These are phyloP conservation scores for Ballota nigra DNA, from an alignment of 257 asterid genomes.

Conservation along the genomic window DNA sequence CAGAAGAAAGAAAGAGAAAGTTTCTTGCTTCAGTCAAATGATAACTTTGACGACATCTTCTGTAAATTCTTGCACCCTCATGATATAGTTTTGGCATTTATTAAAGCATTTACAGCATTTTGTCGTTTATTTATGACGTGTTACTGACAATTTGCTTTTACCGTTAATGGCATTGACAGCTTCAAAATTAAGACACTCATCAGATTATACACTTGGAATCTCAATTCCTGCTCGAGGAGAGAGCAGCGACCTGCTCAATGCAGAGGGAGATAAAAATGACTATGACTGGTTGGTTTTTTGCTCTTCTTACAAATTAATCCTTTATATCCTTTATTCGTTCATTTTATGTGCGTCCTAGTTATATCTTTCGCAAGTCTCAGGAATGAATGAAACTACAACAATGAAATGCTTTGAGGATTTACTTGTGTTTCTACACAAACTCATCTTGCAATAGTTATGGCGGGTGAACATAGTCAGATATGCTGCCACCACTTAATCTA, in stretches of 20 bases:
- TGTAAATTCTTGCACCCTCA: conserved; percentile 49
- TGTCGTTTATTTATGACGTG: conserved; percentile 24
- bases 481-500: background rate
- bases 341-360: background rate
- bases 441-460: background rate
- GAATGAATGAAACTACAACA: background rate
- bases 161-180: conserved; percentile 52
- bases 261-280: conserved; percentile 85
- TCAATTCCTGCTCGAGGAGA: conserved; percentile 77
- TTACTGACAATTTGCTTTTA: conserved; percentile 19
- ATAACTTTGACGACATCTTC: conserved; percentile 72
- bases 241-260: conserved; percentile 80
- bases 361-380: conserved; percentile 28
- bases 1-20: conserved; percentile 71
- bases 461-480: background rate
- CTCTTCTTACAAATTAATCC: conserved; percentile 12
- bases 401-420: background rate
- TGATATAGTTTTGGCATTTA: conserved; percentile 20
- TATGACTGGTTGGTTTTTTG: conserved; percentile 75
- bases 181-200: conserved; percentile 52
- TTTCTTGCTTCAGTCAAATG: conserved; percentile 85
- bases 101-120: conserved; percentile 25
- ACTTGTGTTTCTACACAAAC: background rate
- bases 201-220: conserved; percentile 66
- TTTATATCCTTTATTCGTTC: background rate